Percentiles rank a stretch among this genome's conserved stretches.
phyloP scores from a whole-genome alignment of 305 asterid species.

The Fraxinus baroniana region DNA sequence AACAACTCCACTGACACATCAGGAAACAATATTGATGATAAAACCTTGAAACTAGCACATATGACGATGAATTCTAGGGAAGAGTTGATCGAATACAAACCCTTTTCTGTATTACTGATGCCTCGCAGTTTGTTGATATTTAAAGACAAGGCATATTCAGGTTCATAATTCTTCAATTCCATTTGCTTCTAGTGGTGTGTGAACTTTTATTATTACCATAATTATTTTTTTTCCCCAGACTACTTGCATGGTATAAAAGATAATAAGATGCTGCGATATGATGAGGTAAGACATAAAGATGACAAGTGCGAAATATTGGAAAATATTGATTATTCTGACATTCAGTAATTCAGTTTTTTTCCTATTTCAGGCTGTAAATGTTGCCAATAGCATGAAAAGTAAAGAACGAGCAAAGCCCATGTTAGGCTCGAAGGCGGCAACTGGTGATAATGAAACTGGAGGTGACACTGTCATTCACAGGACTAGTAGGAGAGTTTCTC shows the following conservation, averaged over 20 bases:
- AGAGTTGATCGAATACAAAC: constrained; percentile 32
- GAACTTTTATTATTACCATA: neutral
- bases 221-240: constrained; percentile 37
- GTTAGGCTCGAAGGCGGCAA: constrained; percentile 23
- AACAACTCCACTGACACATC: constrained; percentile 24
- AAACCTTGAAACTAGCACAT: constrained; percentile 22
- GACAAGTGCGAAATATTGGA: neutral
- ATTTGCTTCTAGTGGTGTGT: neutral
- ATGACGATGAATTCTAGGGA: constrained; percentile 24
- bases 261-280: constrained; percentile 54
- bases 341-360: constrained; percentile 10
- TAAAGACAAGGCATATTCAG: constrained; percentile 77
- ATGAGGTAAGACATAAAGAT: constrained; percentile 42
- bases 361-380: constrained; percentile 60
- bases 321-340: neutral
- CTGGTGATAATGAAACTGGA: constrained; percentile 30
- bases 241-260: constrained; percentile 89
- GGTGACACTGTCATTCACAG: constrained; percentile 45
- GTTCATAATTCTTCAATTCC: constrained; percentile 32
- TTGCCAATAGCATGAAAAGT: constrained; percentile 25
- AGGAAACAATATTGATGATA: constrained; percentile 26
- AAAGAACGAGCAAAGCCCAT: constrained; percentile 22
- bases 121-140: constrained; percentile 90
- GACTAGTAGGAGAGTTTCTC: constrained; percentile 69
- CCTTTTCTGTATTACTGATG: constrained; percentile 71